Evolutionary conservation across 768 basidiomycete species (phyloP).

Genomic region (Hygrophorus pudorinus): DNA sequence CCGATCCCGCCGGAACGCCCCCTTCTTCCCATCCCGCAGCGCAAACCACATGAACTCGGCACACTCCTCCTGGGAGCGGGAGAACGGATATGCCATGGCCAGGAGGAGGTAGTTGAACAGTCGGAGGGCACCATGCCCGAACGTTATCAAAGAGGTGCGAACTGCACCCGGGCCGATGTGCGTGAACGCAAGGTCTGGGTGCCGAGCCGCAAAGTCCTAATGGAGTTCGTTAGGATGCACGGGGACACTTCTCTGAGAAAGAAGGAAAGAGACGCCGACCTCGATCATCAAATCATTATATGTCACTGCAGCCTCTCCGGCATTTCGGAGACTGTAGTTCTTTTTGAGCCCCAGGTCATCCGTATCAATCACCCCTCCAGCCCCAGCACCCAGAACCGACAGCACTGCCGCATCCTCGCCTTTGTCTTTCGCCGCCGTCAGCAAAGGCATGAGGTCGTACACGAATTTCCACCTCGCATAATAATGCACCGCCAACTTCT

Average conservation of each 20-base stretch:
- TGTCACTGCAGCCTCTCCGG: slow-evolving; percentile 25
- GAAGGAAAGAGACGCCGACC: slow-evolving; percentile 19
- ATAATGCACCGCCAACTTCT: slow-evolving; percentile 36
- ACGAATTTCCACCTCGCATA: slow-evolving; percentile 44
- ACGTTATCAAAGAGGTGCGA: too few species aligned
- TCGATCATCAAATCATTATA: slow-evolving; percentile 49
- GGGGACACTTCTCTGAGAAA: background rate
- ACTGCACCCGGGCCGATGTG: too few species aligned
- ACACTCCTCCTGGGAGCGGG: slow-evolving; percentile 17
- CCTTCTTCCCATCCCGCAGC: slow-evolving; percentile 16
- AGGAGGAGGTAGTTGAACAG: slow-evolving; percentile 11
- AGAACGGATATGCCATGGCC: slow-evolving; percentile 17
- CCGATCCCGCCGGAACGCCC: slow-evolving; percentile 23
- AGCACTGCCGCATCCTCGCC: slow-evolving; percentile 43
- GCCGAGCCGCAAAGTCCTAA: slow-evolving; percentile 22
- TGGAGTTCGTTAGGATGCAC: background rate
- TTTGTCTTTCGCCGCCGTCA: slow-evolving; percentile 32
- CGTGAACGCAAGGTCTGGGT: slow-evolving; percentile 25
- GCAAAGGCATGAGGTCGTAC: slow-evolving; percentile 31
- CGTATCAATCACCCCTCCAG: slow-evolving; percentile 27
- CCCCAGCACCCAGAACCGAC: slow-evolving; percentile 28
- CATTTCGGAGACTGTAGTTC: slow-evolving; percentile 25
- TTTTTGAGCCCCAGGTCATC: slow-evolving; percentile 45
- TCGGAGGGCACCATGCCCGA: slow-evolving; percentile 21
- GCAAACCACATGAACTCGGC: slow-evolving; percentile 28